Evolutionary conservation across 306 rosid species (phyloP), one percentile per base, ranked within the genome.

Genomic region (Vicia sativa): DNA sequence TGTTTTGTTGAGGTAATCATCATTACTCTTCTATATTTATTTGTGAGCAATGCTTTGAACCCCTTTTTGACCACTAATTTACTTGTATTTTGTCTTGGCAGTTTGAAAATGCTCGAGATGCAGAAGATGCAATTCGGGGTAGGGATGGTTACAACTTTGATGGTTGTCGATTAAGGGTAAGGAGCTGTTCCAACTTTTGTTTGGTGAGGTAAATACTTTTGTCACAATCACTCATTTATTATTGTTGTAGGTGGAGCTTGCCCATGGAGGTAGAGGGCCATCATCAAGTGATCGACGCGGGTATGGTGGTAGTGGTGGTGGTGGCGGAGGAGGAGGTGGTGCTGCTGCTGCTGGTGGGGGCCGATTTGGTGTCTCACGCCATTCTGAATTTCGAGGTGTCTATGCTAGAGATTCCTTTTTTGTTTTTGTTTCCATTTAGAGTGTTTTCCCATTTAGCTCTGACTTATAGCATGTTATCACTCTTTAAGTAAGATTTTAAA

Each of bases 91-190:
- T 81, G 65, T 68, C 23, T 52, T 79, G 38, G 64, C 72, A 95
- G 99, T 95, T 95, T 73, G 99, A 95, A 81, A 88, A 79, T 84
- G 84, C 96, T 70, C 86, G 99, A 61, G 99, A 95, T 74, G 97
- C 97, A 0, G 99, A 95, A 67, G 99, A 90, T 62, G 99, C 99
- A 46, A 90, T 95, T 29, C 86, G 95, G 61, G 99, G 91, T 28
- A 86, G 99, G 74, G 99, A 95, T 85, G 99, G 99, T 66, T 95
- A 95, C 82, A 84, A 95, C 80, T 90, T 95, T 75, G 99, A 95
- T 74, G 96, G 97, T 15, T 95, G 99, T 77, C 95, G 99, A 11
- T 78, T 95, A 65, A 90, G 99, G 87, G 99, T 95, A 82, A 67
- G 50, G 60, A 57, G 37, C 60, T 28, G 10, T 67, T 31, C 58